Evolutionary conservation across 805 yeast species (phyloP).

Genomic region (Nakazawaea populi): DNA sequence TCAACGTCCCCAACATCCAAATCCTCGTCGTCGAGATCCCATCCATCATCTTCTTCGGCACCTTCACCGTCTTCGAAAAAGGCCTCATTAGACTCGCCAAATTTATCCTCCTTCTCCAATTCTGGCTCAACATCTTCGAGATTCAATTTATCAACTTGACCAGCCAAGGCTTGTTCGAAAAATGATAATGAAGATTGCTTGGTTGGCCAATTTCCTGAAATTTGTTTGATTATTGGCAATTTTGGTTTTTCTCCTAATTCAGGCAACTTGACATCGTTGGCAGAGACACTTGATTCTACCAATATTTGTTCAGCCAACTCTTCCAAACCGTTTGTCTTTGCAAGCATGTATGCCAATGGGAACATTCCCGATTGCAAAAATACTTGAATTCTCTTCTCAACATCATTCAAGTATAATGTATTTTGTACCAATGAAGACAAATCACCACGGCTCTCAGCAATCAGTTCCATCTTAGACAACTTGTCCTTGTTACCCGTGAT

Average conservation of each 20-base stretch:
- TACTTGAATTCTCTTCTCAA: constrained; percentile 67
- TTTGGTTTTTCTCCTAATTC: constrained; percentile 34
- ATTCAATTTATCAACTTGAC: constrained; percentile 63
- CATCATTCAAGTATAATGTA: constrained; percentile 68
- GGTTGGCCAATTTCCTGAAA: constrained; percentile 74
- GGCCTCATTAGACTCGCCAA: constrained; percentile 28
- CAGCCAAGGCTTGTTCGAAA: constrained; percentile 80
- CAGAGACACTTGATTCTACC: constrained; percentile 60
- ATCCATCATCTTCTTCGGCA: constrained; percentile 62
- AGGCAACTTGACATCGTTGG: constrained; percentile 61
- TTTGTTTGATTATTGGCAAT: constrained; percentile 41
- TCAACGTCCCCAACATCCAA: constrained; percentile 58
- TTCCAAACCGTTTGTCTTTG: constrained; percentile 77
- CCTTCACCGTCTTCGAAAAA: constrained; percentile 37
- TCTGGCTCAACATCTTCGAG: constrained; percentile 33
- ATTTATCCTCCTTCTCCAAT: constrained; percentile 18
- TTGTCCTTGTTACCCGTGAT: constrained; percentile 76
- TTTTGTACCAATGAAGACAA: constrained; percentile 75
- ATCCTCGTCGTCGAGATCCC: constrained; percentile 81
- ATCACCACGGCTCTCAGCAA: constrained; percentile 87
- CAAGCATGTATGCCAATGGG: constrained; percentile 90
- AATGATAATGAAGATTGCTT: constrained; percentile 65
- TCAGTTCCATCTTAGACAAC: constrained; percentile 76
- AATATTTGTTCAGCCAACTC: constrained; percentile 70
- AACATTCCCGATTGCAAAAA: constrained; percentile 73